Conservation (phyloP, 176 grass and related monocot genomes). For the Melocanna baccifera region DNA sequence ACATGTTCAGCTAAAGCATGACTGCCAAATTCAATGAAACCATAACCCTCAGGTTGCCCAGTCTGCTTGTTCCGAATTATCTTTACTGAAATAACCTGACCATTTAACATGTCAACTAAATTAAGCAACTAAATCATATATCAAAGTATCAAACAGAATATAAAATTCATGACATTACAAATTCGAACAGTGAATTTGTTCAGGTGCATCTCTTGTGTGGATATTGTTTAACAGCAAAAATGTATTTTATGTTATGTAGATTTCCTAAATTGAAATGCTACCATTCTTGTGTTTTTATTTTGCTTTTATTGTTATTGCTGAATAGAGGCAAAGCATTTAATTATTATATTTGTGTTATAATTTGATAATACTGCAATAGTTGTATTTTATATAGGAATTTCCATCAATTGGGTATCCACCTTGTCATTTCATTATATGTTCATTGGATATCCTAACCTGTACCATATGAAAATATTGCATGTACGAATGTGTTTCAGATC, state of each 20-base stretch:
- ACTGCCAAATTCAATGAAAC: conserved; percentile 67
- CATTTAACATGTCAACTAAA: conserved; percentile 2
- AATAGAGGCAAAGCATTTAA: background rate
- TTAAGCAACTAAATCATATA: background rate
- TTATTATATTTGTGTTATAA: background rate
- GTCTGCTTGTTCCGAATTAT: conserved; percentile 68
- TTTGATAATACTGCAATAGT: background rate
- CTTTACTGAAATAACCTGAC: conserved; percentile 58
- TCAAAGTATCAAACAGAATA: background rate
- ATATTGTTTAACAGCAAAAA: background rate
- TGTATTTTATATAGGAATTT: background rate
- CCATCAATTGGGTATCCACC: background rate
- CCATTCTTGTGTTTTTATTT: background rate
- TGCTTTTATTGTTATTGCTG: background rate
- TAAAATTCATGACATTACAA: background rate
- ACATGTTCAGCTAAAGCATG: conserved; percentile 58
- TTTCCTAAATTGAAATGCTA: background rate
- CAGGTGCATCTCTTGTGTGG: background rate
- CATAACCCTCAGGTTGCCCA: conserved; percentile 66
- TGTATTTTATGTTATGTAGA: background rate
- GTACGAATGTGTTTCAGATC: background rate
- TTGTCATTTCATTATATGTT: background rate
- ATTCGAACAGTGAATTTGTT: background rate
- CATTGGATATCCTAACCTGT: background rate
- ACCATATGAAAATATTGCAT: background rate